These are phyloP conservation scores for Dioscorea dumetorum DNA, from an alignment of 106 monocot genomes.

Conservation along the genomic window DNA sequence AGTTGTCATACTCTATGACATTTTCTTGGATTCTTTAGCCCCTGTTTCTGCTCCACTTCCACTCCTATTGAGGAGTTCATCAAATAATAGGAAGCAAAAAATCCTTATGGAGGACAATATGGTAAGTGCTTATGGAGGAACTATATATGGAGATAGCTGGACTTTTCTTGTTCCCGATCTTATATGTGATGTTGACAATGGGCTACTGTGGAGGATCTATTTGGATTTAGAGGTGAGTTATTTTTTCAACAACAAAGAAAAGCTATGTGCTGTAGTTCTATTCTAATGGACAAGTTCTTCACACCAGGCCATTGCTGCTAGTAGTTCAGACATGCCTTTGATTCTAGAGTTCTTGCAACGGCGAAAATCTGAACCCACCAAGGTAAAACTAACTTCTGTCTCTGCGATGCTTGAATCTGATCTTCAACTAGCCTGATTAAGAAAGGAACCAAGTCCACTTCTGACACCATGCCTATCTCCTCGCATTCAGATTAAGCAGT, in stretches of 20 bases:
- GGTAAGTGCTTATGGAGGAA: conserved; percentile 61
- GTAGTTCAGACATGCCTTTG: conserved; percentile 77
- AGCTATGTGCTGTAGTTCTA: no score
- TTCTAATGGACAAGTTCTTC: background rate
- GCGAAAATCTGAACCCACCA: conserved; percentile 56
- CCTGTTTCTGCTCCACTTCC: conserved; percentile 98
- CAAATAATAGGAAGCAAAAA: conserved; percentile 24
- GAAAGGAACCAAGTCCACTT: background rate
- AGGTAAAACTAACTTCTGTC: conserved; percentile 26
- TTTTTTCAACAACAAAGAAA: background rate
- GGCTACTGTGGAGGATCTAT: conserved; percentile 77
- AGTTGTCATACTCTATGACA: conserved; percentile 88
- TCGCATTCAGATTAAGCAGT: conserved; percentile 50
- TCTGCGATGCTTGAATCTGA: background rate
- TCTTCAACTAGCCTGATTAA: background rate
- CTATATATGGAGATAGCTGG: conserved; percentile 74
- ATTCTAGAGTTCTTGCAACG: conserved; percentile 85
- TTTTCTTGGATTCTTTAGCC: conserved; percentile 67
- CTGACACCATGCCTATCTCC: background rate
- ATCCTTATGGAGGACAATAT: conserved; percentile 27
- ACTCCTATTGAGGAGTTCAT: conserved; percentile 51
- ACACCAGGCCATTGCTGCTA: conserved; percentile 82
- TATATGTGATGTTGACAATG: conserved; percentile 88
- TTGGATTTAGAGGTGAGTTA: conserved; percentile 82
- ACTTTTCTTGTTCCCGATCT: conserved; percentile 88